Conservation (phyloP, 192 early-diverging fungal genomes). For the Hyaloraphidium curvatum region DNA sequence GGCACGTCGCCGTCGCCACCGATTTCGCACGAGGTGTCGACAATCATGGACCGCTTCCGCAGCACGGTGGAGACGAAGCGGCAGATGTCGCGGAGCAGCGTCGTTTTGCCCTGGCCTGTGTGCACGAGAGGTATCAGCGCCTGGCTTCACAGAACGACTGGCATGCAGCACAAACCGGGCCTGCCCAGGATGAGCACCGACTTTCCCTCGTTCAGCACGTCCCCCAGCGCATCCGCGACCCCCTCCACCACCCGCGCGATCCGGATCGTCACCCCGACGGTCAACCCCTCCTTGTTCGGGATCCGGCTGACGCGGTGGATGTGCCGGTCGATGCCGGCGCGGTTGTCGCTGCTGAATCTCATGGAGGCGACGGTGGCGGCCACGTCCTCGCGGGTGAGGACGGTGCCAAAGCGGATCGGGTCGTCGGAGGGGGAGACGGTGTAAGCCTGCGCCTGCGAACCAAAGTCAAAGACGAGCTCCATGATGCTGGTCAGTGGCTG, state of each 20-base stretch:
- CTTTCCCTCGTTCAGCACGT: neutral
- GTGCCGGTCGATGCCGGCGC: neutral
- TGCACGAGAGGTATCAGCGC: neutral
- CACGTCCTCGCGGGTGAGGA: neutral
- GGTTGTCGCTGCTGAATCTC: neutral
- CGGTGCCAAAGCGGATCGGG: neutral
- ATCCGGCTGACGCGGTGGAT: neutral
- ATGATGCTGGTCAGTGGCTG: neutral
- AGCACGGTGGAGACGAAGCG: neutral
- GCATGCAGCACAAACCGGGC: neutral
- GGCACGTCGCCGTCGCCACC: conserved; percentile 2
- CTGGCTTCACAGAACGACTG: neutral
- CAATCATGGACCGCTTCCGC: neutral
- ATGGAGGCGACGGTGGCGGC: neutral
- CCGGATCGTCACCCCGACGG: neutral
- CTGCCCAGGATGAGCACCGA: neutral
- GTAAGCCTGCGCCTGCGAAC: neutral
- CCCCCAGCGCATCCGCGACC: neutral
- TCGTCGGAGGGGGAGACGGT: too few species aligned
- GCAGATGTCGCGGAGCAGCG: neutral
- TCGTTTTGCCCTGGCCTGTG: neutral
- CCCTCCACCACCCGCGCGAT: conserved; percentile 1
- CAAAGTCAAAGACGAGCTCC: conserved; percentile 1
- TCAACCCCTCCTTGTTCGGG: neutral
- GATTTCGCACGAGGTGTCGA: neutral